Base-by-base conservation (phyloP, 2,329 filamentous ascomycete genomes). In the Stagonosporopsis vannaccii region DNA sequence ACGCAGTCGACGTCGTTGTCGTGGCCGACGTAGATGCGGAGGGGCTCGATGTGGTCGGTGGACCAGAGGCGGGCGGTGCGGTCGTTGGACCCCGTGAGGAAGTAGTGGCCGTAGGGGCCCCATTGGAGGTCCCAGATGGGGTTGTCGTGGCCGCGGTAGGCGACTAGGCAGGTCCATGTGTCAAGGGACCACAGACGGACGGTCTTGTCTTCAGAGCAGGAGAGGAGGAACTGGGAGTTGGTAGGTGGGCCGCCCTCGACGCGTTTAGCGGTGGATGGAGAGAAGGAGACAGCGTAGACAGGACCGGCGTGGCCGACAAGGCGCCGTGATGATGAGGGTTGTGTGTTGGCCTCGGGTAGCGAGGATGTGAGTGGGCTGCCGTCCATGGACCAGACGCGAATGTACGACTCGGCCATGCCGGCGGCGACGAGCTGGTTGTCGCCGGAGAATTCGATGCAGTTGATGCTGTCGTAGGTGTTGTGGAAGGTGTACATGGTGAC, bases 401-500 rank as follows among this genome's bases (percentile, higher is more conserved):
- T 96, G 73, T 97, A 98, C 0, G 94, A 98, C 72, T 98, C 93
- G 51, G 90, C 88, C 43, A 93, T 97, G 25, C 95, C 96, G 20
- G 88, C 90, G 22, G 95, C 95, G 33, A 95, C 91, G 25, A 98
- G 84, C 62, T 88, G 85, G 60, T 91, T 89, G 72, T 99, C 95
- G 50, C 94, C 90, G 0, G 94, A 97, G 71, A 99, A 97, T 69
- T 98, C 94, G 73, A 98, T 87, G 71, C 91, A 96, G n/a, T 91
- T 92, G 56, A 97, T 85, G 52, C 91, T 94, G 76, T 96, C 92
- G 61, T 92, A 88, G 0, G 91, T 96, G 76, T 99, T 99, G 80
- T 99, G 95, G 71, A 98, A 97, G 0, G 95, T 99, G 74, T 96
- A 97, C 90, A 98, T 98, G 81, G 91, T 95, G 22, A 96, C 89